Evolutionary conservation across 495 filamentous ascomycete genomes (phyloP), one percentile per base, ranked within the genome.

Genomic region (Aeminium ludgeri): DNA sequence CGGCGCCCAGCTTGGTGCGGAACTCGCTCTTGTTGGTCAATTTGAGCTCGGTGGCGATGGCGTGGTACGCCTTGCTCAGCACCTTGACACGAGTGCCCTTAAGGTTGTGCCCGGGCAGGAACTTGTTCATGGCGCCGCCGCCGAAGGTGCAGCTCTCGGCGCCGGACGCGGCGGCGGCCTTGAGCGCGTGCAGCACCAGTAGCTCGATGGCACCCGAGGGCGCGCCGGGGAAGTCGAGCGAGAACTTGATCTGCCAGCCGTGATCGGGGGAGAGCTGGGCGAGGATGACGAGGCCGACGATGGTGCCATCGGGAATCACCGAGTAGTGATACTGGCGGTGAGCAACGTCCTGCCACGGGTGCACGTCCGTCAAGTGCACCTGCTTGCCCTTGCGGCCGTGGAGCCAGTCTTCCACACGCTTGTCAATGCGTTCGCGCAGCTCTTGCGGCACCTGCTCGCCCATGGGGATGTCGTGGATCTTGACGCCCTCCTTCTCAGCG

Each of bases 241-340:
- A 76, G 60, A 82, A 87, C 62, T 92, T 89, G 59, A 89, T 75
- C 62, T 92, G 83, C 67, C 80, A 84, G 41, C 82, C 82, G 48
- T 86, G 72, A 27, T 68, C 56, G 0, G 82, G 82, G 15, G 76
- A 70, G 19, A 92, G 70, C 54, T 77, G 76, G 42, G 76, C 77
- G 45, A 92, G 57, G 28, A 80, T 73, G 48, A 82, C 74, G 37
- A 92, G 68, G 11, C 78, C 79, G 30, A 67, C 71, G 48, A 89
- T 73, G 41, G 64, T 70, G 49, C 77, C 78, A 20, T 72, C 60
- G 50, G 70, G 71, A 52, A 76, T 75, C 43, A 68, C 58, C 19
- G 79, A 77, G 61, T 82, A 84, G 52, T 82, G 74, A 60, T 86
- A 89, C 53, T 82, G 78, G 16, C 83, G 76, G 57, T 92, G 82